Base-by-base conservation (phyloP, 805 yeast species). In the Ogataea pignaliae region DNA sequence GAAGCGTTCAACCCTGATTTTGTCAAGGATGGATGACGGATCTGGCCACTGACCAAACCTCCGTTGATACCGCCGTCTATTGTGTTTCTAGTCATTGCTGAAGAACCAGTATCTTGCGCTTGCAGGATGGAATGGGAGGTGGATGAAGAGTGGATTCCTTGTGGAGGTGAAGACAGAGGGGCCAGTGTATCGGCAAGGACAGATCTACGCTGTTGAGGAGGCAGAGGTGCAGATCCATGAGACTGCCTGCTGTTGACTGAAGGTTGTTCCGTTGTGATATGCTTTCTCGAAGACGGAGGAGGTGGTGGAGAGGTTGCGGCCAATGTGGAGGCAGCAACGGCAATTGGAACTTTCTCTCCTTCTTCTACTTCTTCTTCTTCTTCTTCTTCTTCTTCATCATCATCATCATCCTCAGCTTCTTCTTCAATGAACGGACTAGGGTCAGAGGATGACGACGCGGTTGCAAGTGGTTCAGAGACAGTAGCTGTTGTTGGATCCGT, bases 1-100 rank as follows among this genome's bases (percentile, higher is more conserved):
- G 95, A 84, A 3, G 90, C 81, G 55, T 83, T 87, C 52, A 91
- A 69, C 2, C 93, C 95, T n/a, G 79, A 75, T 37, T 63, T 59
- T 12, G 75, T 66, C 53, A 72, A 59, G 26, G 76, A 70, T 32
- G 82, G 74, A 58, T 78, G 85, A 49, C 69, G 76, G n/a, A 64
- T 60, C 51, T 59, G 67, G 7, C 68, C 69, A 44, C 59, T 58
- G 3, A 57, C 44, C 8, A 61, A 51, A 7, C 66, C 59, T 33
- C 69, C 68, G 34, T 51, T 62, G 13, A 34, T 26, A 14, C 18
- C 31, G n/a, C 39, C 39, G 30, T 59, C 68, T 3, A 64, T 64
- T 18, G 57, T 52, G 38, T 63, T 60, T 42, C 58, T 59, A 17
- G 66, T 63, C 26, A 63, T 40, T 10, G 65, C 39, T 3, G 72